Conservation (phyloP, 306 rosid species). For the Quillaja saponaria region DNA sequence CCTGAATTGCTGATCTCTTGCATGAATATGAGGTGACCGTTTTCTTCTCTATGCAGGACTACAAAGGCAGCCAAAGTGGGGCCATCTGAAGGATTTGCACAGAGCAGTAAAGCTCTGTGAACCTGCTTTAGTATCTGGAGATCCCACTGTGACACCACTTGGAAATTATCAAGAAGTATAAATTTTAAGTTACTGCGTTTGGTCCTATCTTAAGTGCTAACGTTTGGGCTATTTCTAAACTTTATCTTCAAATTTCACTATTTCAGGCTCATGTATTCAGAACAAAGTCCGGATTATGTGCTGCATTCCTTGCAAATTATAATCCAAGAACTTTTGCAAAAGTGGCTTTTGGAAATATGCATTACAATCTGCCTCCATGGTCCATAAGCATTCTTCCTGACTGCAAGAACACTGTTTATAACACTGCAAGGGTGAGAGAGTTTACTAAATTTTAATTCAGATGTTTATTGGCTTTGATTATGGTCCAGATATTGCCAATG, state of each 20-base stretch:
- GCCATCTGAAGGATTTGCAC: conserved; percentile 92
- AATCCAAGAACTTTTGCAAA: conserved; percentile 64
- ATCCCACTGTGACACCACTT: conserved; percentile 61
- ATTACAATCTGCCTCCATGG: conserved; percentile 97
- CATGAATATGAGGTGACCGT: conserved; percentile 20
- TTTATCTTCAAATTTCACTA: conserved; percentile 10
- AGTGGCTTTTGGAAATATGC: conserved; percentile 73
- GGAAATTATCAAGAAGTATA: conserved; percentile 82
- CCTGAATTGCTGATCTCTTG: conserved; percentile 1
- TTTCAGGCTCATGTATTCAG: conserved; percentile 84
- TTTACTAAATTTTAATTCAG: background rate
- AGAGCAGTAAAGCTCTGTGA: conserved; percentile 89
- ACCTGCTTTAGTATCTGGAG: conserved; percentile 84
- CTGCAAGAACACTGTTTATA: conserved; percentile 86
- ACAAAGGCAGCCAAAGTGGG: conserved; percentile 90
- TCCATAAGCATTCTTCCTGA: conserved; percentile 97
- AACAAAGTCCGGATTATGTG: conserved; percentile 83
- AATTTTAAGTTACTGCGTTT: conserved; percentile 11
- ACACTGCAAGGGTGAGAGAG: conserved; percentile 93
- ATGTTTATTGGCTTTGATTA: conserved; percentile 2
- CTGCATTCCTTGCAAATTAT: conserved; percentile 93
- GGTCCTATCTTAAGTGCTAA: conserved; percentile 21
- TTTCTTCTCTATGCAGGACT: conserved; percentile 56
- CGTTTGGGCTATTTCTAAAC: conserved; percentile 5
- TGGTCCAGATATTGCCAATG: too few species aligned